These are phyloP conservation scores for Poterioochromonas sp. DNA, from an alignment of 352 stramenopile species.

Conservation along the genomic window DNA sequence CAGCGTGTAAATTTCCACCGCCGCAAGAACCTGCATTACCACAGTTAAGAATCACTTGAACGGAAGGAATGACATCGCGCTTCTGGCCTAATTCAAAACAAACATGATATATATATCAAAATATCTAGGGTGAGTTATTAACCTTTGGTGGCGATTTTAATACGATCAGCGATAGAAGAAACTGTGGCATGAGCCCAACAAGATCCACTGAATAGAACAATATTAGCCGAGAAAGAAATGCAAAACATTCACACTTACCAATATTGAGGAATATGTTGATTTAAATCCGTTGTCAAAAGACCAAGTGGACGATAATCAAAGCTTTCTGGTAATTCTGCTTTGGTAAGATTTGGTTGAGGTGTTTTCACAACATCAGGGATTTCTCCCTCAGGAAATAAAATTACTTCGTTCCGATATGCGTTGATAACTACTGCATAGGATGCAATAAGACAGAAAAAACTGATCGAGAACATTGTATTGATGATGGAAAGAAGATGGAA, in stretches of 20 bases:
- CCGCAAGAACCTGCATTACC: constrained; percentile 32
- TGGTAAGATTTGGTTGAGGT: neutral
- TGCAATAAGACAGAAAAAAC: too few relatives aligned
- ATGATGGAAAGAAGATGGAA: too few relatives aligned
- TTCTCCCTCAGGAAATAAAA: neutral
- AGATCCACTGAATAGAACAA: too few relatives aligned
- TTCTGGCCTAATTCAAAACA: constrained; percentile 47
- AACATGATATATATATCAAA: constrained; percentile 48
- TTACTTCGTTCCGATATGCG: neutral
- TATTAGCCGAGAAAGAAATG: too few relatives aligned
- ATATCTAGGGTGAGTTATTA: neutral
- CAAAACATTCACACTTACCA: too few relatives aligned
- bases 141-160: constrained; percentile 5
- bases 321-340: neutral
- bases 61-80: constrained; percentile 29
- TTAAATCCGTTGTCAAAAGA: neutral
- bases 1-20: constrained; percentile 46
- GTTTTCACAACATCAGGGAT: neutral
- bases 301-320: neutral
- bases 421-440: too few relatives aligned
- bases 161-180: constrained; percentile 2
- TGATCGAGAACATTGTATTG: too few relatives aligned
- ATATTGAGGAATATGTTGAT: constrained; percentile 16
- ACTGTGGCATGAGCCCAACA: constrained; percentile 13
- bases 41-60: constrained; percentile 35